phyloP scores from a whole-genome alignment of 805 yeast genomes.

The Blastobotrys americana region DNA sequence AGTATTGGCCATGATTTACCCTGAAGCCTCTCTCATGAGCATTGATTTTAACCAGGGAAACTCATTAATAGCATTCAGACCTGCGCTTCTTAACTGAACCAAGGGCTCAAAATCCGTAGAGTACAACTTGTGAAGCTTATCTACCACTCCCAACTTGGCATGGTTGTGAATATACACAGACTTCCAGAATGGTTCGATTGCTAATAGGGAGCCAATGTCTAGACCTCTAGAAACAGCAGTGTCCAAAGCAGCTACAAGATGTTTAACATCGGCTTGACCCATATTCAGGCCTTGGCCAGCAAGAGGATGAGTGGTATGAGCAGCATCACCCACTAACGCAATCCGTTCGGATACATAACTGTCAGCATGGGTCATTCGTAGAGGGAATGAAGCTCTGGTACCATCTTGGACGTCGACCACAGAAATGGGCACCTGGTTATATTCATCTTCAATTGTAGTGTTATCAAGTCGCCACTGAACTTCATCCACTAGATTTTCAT shows the following conservation, averaged over 20 bases:
- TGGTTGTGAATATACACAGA: constrained; percentile 79
- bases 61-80: constrained; percentile 61
- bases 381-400: constrained; percentile 82
- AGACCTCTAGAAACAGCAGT: constrained; percentile 67
- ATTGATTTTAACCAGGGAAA: constrained; percentile 59
- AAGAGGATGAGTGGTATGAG: constrained; percentile 93
- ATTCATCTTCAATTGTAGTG: constrained; percentile 42
- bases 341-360: constrained; percentile 75
- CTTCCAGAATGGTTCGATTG: constrained; percentile 80
- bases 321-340: constrained; percentile 97
- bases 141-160: constrained; percentile 77
- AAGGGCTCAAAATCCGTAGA: constrained; percentile 65
- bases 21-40: constrained; percentile 51
- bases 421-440: constrained; percentile 57
- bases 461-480: constrained; percentile 60
- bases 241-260: constrained; percentile 62
- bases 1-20: too few relatives aligned
- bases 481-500: constrained; percentile 50
- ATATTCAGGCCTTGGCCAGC: constrained; percentile 97
- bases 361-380: constrained; percentile 85
- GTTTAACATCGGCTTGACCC: constrained; percentile 91
- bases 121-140: constrained; percentile 83
- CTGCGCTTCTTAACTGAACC: constrained; percentile 67
- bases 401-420: constrained; percentile 50
- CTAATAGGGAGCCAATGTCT: constrained; percentile 77